A percentile compares a stretch with the other conserved stretches of the same genome.
These are phyloP conservation scores for Penicillium herquei DNA, from an alignment of 495 filamentous ascomycete species.

Conservation along the genomic window DNA sequence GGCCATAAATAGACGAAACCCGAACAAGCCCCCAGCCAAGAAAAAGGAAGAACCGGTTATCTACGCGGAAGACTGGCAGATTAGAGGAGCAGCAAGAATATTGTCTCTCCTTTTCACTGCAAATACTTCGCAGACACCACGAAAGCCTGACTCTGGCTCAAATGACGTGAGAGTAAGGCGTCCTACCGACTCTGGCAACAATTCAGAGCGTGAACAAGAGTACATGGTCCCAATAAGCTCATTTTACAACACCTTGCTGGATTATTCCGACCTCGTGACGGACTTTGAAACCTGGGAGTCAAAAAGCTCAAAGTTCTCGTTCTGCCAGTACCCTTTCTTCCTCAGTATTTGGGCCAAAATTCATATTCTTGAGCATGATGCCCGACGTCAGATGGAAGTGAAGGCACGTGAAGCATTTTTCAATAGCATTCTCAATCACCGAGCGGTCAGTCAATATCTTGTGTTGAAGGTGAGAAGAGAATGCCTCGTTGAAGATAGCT, in stretches of 20 bases:
- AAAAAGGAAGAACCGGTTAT: constrained; percentile 52
- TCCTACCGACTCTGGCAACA: constrained; percentile 26
- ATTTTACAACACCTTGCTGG: constrained; percentile 85
- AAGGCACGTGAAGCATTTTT: constrained; percentile 92
- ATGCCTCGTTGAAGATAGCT: constrained; percentile 87
- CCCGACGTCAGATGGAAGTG: constrained; percentile 85
- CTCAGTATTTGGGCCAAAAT: constrained; percentile 94
- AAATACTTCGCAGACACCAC: constrained; percentile 58
- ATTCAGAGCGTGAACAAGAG: constrained; percentile 51
- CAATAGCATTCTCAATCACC: constrained; percentile 74
- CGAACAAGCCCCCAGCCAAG: constrained; percentile 40
- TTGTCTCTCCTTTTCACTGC: constrained; percentile 83
- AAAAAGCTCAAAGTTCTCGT: constrained; percentile 71
- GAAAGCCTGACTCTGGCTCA: constrained; percentile 26
- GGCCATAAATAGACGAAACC: constrained; percentile 63
- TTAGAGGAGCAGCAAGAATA: constrained; percentile 75
- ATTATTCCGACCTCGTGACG: constrained; percentile 79
- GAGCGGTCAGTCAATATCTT: constrained; percentile 76
- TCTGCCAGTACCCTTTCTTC: constrained; percentile 94
- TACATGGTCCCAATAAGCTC: constrained; percentile 74
- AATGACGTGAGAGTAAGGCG: constrained; percentile 13
- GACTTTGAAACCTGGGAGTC: constrained; percentile 92
- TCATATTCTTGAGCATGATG: constrained; percentile 87
- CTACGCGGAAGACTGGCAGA: constrained; percentile 90
- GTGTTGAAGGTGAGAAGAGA: constrained; percentile 77